A percentile compares a stretch with the other conserved stretches of the same genome.
Evolutionary conservation across 768 basidiomycete genomes (phyloP).

Genomic region (Lyophyllum semitale): DNA sequence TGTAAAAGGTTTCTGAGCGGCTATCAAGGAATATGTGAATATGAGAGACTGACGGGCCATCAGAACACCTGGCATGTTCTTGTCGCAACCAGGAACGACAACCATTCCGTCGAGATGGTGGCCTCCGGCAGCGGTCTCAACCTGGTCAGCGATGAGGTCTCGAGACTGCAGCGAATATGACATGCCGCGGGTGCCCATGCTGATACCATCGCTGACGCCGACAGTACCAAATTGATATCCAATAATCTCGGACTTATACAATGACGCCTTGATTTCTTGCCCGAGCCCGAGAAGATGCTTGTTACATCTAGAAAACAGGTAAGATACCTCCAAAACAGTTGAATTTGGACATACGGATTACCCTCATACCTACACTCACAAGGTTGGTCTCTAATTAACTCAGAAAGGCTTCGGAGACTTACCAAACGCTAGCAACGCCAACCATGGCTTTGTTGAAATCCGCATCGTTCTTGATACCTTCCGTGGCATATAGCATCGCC

Average conservation of each 20-base stretch:
- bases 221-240: slow-evolving; percentile 98
- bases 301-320: slow-evolving; percentile 72
- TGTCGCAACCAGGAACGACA: slow-evolving; percentile 96
- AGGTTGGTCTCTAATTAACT: slow-evolving; percentile 11
- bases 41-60: slow-evolving; percentile 76
- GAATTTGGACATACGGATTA: slow-evolving; percentile 74
- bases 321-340: not conserved
- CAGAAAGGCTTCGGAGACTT: slow-evolving; percentile 28
- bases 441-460: slow-evolving; percentile 98
- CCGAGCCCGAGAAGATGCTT: slow-evolving; percentile 90
- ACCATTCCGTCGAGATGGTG: slow-evolving; percentile 99
- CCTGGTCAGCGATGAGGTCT: slow-evolving; percentile 96
- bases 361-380: slow-evolving; percentile 87
- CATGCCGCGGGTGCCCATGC: slow-evolving; percentile 96
- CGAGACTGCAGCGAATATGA: slow-evolving; percentile 95
- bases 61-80: slow-evolving; percentile 99
- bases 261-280: slow-evolving; percentile 81
- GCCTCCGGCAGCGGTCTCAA: slow-evolving; percentile 94
- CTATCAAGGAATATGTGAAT: slow-evolving; percentile 15
- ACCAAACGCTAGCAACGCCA: slow-evolving; percentile 97
- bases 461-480: slow-evolving; percentile 74
- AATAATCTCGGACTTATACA: slow-evolving; percentile 69
- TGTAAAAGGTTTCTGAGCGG: slow-evolving; percentile 30
- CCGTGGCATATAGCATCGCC: slow-evolving; percentile 99
- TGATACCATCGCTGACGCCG: slow-evolving; percentile 97